A percentile compares a stretch with the other conserved stretches of the same genome.
phyloP scores from a whole-genome alignment of 108 stramenopile genomes.

The Cylindrotheca closterium region DNA sequence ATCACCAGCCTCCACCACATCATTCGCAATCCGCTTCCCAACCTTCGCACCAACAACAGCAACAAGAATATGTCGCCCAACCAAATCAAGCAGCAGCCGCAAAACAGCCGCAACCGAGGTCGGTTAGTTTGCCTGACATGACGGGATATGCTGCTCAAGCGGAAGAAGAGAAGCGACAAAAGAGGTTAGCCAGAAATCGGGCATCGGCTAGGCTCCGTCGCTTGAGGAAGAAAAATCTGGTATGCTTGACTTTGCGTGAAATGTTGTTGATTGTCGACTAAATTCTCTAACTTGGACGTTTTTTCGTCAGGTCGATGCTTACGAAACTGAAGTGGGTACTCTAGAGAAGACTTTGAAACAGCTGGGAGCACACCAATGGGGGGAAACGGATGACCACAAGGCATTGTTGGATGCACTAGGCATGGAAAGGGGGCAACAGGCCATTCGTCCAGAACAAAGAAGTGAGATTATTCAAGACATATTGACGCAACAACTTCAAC shows the following conservation, averaged over 20 bases:
- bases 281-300: not conserved
- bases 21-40: constrained; percentile 10
- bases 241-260: constrained; percentile 24
- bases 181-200: constrained; percentile 84
- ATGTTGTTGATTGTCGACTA: not conserved
- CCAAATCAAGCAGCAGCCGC: not conserved
- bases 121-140: constrained; percentile 77
- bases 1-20: constrained; percentile 11
- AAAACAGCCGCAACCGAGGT: constrained; percentile 35
- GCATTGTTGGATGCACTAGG: constrained; percentile 77
- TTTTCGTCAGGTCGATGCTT: constrained; percentile 65
- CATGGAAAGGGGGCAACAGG: constrained; percentile 89
- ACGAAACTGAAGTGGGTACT: constrained; percentile 88
- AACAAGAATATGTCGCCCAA: not conserved
- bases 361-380: constrained; percentile 74
- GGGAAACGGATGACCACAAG: constrained; percentile 52
- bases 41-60: not conserved
- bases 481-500: constrained; percentile 74
- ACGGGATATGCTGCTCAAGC: constrained; percentile 65
- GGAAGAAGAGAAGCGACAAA: constrained; percentile 84
- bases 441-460: constrained; percentile 58
- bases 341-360: constrained; percentile 76
- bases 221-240: constrained; percentile 87
- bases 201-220: constrained; percentile 78
- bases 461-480: constrained; percentile 64